Conservation (phyloP, 768 basidiomycete genomes). For the Chalciporus pseudorubinellus region DNA sequence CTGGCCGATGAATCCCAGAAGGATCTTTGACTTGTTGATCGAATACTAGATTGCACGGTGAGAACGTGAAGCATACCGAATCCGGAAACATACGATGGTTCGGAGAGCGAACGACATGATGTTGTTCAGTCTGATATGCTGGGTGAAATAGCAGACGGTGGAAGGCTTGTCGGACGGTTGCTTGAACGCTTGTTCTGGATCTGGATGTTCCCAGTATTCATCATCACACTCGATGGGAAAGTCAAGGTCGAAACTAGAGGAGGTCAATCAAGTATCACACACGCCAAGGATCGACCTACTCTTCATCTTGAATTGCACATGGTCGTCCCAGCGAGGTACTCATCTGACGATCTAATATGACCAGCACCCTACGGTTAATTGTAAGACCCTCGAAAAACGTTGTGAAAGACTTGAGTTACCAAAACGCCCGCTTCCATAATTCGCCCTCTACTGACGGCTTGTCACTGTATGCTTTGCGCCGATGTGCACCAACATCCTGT, state of each 20-base stretch:
- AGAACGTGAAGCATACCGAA: background rate
- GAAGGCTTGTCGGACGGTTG: constrained; percentile 65
- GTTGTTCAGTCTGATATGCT: constrained; percentile 53
- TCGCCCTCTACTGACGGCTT: constrained; percentile 49
- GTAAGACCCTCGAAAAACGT: background rate
- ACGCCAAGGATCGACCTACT: constrained; percentile 41
- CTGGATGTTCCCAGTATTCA: constrained; percentile 58
- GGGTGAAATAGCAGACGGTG: constrained; percentile 50
- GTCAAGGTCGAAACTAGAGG: constrained; percentile 56
- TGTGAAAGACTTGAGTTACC: constrained; percentile 23
- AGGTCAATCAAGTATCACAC: background rate
- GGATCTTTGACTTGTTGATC: too few species aligned
- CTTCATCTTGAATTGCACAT: constrained; percentile 66
- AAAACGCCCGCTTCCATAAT: constrained; percentile 57
- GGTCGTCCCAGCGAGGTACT: constrained; percentile 62
- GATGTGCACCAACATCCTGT: constrained; percentile 59
- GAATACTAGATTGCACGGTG: constrained; percentile 51
- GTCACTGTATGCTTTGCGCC: constrained; percentile 33
- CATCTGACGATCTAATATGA: constrained; percentile 30
- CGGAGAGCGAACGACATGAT: constrained; percentile 61
- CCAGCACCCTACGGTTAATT: constrained; percentile 24
- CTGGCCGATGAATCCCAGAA: too few species aligned
- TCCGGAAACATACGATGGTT: constrained; percentile 48
- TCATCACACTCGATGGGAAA: constrained; percentile 67
- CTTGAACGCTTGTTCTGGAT: constrained; percentile 48